Base-by-base conservation (phyloP, 306 rosid genomes). In the Chamaecrista fasciculata region DNA sequence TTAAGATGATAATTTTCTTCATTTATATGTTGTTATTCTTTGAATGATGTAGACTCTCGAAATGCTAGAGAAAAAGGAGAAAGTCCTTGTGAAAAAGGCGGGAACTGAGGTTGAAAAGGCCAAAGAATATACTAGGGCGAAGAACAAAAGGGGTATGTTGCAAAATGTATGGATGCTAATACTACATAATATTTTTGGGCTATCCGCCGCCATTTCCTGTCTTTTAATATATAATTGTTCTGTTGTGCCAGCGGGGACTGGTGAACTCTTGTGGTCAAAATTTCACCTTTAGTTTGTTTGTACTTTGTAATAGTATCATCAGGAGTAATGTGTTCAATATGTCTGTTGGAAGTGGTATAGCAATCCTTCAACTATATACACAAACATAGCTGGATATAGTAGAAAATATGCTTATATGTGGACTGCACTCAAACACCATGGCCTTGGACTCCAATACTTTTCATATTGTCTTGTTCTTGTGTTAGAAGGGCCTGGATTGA, bases 41-140 rank as follows among this genome's bases (percentile, higher is more conserved):
- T 64, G 70, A 58, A 68, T 75, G 59, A 36, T 83, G 72, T 77
- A 95, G 99, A 95, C 99, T 8, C 95, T 95, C 53, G 96, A 95
- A 81, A 91, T 95, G 99, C 88, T 95, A 8, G 99, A 95, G 88
- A 95, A 91, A 83, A 95, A 91, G 83, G 99, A 95, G 85, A 95
- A 91, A 55, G 91, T 91, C 25, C 88, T 95, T 6, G 39, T 78
- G 34, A 95, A 87, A 79, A 95, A 91, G 79, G 97, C 95, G 48
- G 56, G 79, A 10, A 81, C 78, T 10, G 99, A 95, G 76, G 97
- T 95, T 71, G 99, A 91, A 73, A 95, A 58, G 72, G 99, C 99
- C 53, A 95, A 91, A 76, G 97, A 95, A 4, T 89, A 79, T 75
- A 89, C 97, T 10, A 82, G 79, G 76, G 82, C 84, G 57, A 95